Evolutionary conservation across 176 grass and related monocot species (phyloP), one percentile per base, ranked within the genome.

Genomic region (Zoysia japonica): DNA sequence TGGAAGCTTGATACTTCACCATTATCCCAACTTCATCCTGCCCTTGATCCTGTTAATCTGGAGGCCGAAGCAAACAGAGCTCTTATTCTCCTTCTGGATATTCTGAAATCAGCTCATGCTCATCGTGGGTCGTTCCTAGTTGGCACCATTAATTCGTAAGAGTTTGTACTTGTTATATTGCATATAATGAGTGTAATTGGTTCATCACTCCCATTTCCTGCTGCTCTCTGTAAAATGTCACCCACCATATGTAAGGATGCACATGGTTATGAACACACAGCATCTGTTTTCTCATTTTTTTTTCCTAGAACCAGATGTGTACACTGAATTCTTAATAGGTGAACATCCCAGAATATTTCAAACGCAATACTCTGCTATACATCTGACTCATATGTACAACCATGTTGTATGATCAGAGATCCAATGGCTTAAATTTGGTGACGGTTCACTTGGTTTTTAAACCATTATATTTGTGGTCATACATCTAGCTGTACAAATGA

Each of bases 61-160:
- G 96, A 96, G 88, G 84, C 76, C 77, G 92, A 99, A 71, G 84
- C 88, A 71, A 87, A 83, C 66, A 91, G 75, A 90, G 75, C 77
- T 84, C 55, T 96, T 78, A 56, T 71, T 74, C 65, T 91, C 48
- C 90, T 99, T 50, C 56, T 99, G 70, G 92, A 99, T 96, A 87
- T 83, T 74, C 56, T 99, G 65, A 88, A 84, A 74, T 88, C 88
- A 79, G 78, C 88, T 72, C 77, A 86, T 89, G 54, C 72, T 59
- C 28, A 93, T 65, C 82, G 84, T 82, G 96, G 96, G 42, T 80
- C 92, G 41, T 87, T 99, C 70, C 85, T 87, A 75, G 82, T 96
- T 90, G 89, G 84, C 69, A 72, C 76, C 63, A 93, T 99, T 87
- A 99, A 89, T 73, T 91, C 87, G 96, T 99, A 92, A 88, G 88